Base-by-base conservation (phyloP, 345 rosid species). In the Brassica juncea region DNA sequence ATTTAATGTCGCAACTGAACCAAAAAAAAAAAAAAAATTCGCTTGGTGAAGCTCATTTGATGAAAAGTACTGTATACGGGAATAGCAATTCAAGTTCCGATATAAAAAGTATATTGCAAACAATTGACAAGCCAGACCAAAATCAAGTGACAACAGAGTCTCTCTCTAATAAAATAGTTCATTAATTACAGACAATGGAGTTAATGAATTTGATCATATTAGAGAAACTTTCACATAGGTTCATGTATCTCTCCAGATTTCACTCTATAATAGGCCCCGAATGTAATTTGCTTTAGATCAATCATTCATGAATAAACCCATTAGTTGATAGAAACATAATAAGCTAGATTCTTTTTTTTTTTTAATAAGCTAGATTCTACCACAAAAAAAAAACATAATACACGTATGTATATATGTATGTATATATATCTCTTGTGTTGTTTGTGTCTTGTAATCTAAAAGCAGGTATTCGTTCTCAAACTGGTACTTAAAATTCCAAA, bases 371-470 rank as follows among this genome's bases (percentile, higher is more conserved):
- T 19, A 19, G 21, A 19, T 19, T 19, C 21, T 19, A 19, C 21
- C 21, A 19, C 21, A 19, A 19, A 19, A 19, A 19, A 19, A 19
- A 19, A 19, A 19, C 21, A 19, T 19, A 27, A 72, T 31, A 68
- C n/a, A 11, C 14, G 11, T n/a, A 42, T 1, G 11, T 11, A 14
- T 12, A 47, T 47, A 47, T 14, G 14, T 28, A 28, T 12, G 0
- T 16, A 52, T 15, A 52, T 5, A n/a, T 15, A 52, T 14, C 27
- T 8, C 55, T 37, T 42, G 59, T 78, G 73, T 66, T 72, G 68
- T 42, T 42, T 57, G 35, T 62, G 65, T 35, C 59, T 66, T 66
- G 35, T 71, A 57, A 11, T 30, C 25, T 23, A 78, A 78, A 34
- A 55, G 47, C n/a, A 12, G 47, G 47, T 30, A 47, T 5, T 49